Evolutionary conservation across 805 yeast species (phyloP).

Genomic region (Komagataella mondaviorum): DNA sequence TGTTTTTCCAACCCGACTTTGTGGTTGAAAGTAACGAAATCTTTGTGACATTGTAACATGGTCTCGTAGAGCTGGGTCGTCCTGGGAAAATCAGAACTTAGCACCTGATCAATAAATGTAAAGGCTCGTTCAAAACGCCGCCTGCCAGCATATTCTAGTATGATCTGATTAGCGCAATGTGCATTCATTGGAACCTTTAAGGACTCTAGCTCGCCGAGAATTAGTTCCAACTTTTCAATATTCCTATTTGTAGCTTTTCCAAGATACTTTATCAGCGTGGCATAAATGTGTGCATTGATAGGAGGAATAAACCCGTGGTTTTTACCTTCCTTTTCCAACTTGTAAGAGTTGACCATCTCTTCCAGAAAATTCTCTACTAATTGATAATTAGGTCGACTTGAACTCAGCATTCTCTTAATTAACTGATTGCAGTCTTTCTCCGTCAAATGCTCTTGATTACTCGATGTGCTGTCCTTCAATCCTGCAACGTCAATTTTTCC

Average conservation of each 20-base stretch:
- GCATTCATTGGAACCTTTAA: constrained; percentile 18
- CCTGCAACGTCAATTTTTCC: not conserved
- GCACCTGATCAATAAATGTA: not conserved
- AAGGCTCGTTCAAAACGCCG: constrained; percentile 18
- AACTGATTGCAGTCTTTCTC: constrained; percentile 13
- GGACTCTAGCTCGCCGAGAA: constrained; percentile 18
- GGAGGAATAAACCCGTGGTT: constrained; percentile 17
- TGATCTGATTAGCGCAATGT: constrained; percentile 22
- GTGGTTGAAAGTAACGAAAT: not conserved
- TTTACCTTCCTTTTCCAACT: constrained; percentile 3
- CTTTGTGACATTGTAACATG: not conserved
- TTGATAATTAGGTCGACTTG: constrained; percentile 7
- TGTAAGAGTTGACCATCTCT: constrained; percentile 13
- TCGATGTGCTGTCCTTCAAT: not conserved
- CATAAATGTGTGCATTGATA: constrained; percentile 26
- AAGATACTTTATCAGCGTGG: constrained; percentile 22
- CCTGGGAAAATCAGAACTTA: not conserved
- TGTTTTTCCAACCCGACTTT: not conserved
- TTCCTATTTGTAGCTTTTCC: constrained; percentile 15
- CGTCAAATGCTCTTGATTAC: constrained; percentile 5
- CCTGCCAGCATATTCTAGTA: constrained; percentile 17
- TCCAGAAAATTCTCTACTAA: constrained; percentile 19
- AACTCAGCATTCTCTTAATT: constrained; percentile 9
- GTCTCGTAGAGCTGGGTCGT: not conserved
- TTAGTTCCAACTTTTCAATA: constrained; percentile 13